These are phyloP conservation scores for Cryoendolithus antarcticus DNA, from an alignment of 2,329 filamentous ascomycete species.

Conservation along the genomic window DNA sequence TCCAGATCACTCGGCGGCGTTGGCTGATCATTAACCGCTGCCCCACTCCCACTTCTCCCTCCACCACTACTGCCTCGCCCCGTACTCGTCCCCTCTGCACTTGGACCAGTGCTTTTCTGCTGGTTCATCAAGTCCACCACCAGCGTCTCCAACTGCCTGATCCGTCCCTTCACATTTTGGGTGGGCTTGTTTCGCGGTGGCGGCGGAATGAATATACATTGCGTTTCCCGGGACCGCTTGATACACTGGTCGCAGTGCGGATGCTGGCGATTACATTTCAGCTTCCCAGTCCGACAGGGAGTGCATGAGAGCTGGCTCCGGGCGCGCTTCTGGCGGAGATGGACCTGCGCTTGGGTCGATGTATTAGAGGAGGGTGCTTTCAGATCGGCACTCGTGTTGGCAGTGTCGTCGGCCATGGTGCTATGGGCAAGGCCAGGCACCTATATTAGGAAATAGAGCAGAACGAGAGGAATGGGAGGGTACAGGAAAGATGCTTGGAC, in stretches of 20 bases:
- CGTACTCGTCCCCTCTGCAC: conserved; percentile 1
- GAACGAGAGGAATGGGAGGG: too few relatives aligned
- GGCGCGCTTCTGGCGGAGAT: conserved; percentile 24
- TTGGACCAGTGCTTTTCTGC: conserved; percentile 6
- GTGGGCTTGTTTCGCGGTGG: conserved; percentile 19
- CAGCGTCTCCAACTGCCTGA: conserved; percentile 22
- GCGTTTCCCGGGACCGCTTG: conserved; percentile 20
- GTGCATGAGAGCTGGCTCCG: conserved; percentile 24
- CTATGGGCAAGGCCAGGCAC: too few relatives aligned
- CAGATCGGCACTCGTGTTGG: too few relatives aligned
- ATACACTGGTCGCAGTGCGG: conserved; percentile 26
- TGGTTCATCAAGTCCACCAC: conserved; percentile 26
- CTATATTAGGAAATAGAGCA: too few relatives aligned
- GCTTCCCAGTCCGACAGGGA: conserved; percentile 24
- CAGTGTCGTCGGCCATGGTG: too few relatives aligned
- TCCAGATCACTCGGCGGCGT: conserved; percentile 21
- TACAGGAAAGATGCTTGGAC: too few relatives aligned
- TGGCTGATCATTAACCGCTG: conserved; percentile 9
- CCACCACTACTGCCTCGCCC: neutral
- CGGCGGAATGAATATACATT: conserved; percentile 22
- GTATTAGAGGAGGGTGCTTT: too few relatives aligned
- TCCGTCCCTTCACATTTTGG: conserved; percentile 24
- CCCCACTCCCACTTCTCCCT: neutral
- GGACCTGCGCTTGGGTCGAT: conserved; percentile 5
- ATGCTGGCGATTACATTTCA: conserved; percentile 23